Evolutionary conservation across 2,329 filamentous ascomycete species (phyloP).

Genomic region (Diaporthe vaccinii): DNA sequence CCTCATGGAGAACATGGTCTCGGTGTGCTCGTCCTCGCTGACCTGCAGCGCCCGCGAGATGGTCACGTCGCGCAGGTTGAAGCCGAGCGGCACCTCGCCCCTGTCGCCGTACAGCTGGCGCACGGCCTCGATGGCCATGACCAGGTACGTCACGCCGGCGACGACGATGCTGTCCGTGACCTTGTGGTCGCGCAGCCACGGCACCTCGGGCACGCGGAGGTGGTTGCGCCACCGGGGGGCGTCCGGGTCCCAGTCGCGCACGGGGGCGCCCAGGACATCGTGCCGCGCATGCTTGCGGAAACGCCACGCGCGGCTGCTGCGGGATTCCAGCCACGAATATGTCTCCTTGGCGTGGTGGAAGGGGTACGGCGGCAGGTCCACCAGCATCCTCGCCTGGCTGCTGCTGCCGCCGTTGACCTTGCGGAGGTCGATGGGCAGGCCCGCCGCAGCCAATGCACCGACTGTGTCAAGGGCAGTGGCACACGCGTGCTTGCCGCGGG

Average conservation of each 20-base stretch:
- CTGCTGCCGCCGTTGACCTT: constrained; percentile 32
- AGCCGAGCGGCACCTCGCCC: constrained; percentile 26
- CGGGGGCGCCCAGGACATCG: constrained; percentile 55
- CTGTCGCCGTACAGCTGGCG: constrained; percentile 42
- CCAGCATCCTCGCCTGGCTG: constrained; percentile 23
- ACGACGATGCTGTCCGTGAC: constrained; percentile 45
- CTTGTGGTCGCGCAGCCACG: constrained; percentile 53
- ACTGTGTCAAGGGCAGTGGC: constrained; percentile 32
- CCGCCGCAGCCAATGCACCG: constrained; percentile 26
- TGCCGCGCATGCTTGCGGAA: constrained; percentile 53
- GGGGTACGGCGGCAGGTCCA: constrained; percentile 58
- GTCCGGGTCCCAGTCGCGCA: constrained; percentile 49
- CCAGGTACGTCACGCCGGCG: constrained; percentile 43
- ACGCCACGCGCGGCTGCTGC: constrained; percentile 52
- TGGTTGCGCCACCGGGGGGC: constrained; percentile 53
- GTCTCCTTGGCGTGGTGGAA: constrained; percentile 58
- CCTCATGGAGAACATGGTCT: constrained; percentile 38
- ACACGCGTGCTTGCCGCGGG: constrained; percentile 29
- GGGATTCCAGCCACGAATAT: constrained; percentile 52
- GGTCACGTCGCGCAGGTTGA: constrained; percentile 37
- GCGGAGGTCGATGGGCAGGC: constrained; percentile 25
- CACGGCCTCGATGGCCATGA: constrained; percentile 40
- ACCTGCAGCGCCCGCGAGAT: constrained; percentile 37
- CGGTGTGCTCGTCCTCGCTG: constrained; percentile 39
- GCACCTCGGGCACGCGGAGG: constrained; percentile 46